Evolutionary conservation across 2,329 filamentous ascomycete genomes (phyloP).

Genomic region (Nigrospora oryzae): DNA sequence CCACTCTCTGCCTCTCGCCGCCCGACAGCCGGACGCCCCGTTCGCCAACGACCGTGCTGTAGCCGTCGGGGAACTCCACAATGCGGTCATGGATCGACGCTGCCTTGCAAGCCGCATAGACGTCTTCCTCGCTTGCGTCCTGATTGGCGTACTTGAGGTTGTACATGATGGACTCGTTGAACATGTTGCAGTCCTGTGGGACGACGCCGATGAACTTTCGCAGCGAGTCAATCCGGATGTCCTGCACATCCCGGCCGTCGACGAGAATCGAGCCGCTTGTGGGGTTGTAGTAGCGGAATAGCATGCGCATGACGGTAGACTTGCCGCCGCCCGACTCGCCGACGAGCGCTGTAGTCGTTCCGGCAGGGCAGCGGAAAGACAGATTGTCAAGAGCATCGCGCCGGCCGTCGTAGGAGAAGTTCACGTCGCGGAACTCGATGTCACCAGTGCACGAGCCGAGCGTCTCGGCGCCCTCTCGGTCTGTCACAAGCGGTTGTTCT

Average conservation of each 20-base stretch:
- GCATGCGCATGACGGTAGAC: slow-evolving; percentile 51
- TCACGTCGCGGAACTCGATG: slow-evolving; percentile 31
- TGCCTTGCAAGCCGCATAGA: slow-evolving; percentile 43
- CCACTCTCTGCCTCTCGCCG: slow-evolving; percentile 52
- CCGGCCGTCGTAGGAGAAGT: slow-evolving; percentile 30
- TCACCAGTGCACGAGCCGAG: slow-evolving; percentile 22
- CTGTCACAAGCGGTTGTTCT: slow-evolving; percentile 35
- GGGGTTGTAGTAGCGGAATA: slow-evolving; percentile 53
- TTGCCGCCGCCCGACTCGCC: slow-evolving; percentile 57
- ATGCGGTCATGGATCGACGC: slow-evolving; percentile 53
- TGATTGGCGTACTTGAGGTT: slow-evolving; percentile 49
- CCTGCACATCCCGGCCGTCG: slow-evolving; percentile 51
- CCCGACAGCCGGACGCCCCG: slow-evolving; percentile 36
- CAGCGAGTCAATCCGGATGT: slow-evolving; percentile 48
- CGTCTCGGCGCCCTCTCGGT: slow-evolving; percentile 25
- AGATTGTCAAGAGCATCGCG: slow-evolving; percentile 19
- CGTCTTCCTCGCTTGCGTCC: slow-evolving; percentile 44
- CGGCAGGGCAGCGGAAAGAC: slow-evolving; percentile 34
- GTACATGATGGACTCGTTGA: slow-evolving; percentile 48
- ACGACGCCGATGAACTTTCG: slow-evolving; percentile 53
- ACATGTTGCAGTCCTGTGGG: slow-evolving; percentile 55
- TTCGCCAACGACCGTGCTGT: slow-evolving; percentile 16
- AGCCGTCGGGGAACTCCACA: slow-evolving; percentile 39
- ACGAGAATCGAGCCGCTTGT: slow-evolving; percentile 43
- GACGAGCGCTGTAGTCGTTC: slow-evolving; percentile 50